These are phyloP conservation scores for Thalassiosira mediterranea DNA, from an alignment of 352 stramenopile species.

Conservation along the genomic window DNA sequence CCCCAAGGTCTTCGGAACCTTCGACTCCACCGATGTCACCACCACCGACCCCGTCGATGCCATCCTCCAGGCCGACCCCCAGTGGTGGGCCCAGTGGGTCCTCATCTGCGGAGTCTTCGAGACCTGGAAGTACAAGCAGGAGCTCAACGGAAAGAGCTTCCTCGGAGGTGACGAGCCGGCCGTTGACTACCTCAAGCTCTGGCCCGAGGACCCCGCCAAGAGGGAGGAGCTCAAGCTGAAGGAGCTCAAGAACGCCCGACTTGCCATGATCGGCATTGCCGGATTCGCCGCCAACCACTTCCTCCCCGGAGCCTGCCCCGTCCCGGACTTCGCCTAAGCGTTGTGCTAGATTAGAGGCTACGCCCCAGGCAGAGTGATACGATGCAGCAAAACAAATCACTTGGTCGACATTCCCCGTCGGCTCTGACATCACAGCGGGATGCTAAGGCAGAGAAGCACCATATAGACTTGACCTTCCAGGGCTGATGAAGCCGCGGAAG, in stretches of 20 bases:
- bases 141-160: conserved; percentile 78
- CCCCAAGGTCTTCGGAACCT: conserved; percentile 74
- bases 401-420: no score
- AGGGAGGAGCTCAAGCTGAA: conserved; percentile 76
- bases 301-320: conserved; percentile 43
- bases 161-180: conserved; percentile 68
- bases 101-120: conserved; percentile 80
- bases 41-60: conserved; percentile 81
- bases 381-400: conserved; percentile 5
- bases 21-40: conserved; percentile 68
- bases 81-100: conserved; percentile 85
- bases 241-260: conserved; percentile 84
- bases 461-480: no score
- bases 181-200: conserved; percentile 77
- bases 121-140: conserved; percentile 75
- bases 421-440: no score
- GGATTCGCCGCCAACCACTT: conserved; percentile 66
- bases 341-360: not conserved
- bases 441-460: no score
- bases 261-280: conserved; percentile 84
- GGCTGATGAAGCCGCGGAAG: no score
- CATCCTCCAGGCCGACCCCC: conserved; percentile 75
- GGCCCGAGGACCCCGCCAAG: conserved; percentile 52
- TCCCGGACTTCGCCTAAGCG: conserved; percentile 25
- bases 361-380: not conserved